A percentile compares a stretch with the other conserved stretches of the same genome.
These are phyloP conservation scores for Agaricus blazei DNA, from an alignment of 768 basidiomycete species.

Conservation along the genomic window DNA sequence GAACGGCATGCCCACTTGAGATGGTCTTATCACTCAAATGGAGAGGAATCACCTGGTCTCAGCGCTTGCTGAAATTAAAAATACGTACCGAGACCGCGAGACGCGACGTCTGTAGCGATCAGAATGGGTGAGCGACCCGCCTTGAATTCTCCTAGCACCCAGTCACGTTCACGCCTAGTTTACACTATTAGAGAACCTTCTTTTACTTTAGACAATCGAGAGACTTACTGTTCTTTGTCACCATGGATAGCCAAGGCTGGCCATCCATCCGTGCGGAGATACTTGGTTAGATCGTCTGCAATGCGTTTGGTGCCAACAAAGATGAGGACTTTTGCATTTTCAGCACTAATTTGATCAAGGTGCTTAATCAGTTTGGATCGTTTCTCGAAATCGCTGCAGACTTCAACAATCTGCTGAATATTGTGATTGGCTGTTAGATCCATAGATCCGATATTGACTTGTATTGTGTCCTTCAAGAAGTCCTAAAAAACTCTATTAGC, in stretches of 20 bases:
- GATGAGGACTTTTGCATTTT: conserved; percentile 98
- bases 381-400: conserved; percentile 97
- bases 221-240: conserved; percentile 92
- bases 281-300: conserved; percentile 98
- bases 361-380: conserved; percentile 94
- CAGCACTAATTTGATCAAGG: conserved; percentile 91
- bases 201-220: neutral
- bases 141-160: conserved; percentile 98
- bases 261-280: conserved; percentile 97
- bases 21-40: conserved; percentile 14
- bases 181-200: neutral
- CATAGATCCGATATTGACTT: conserved; percentile 99
- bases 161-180: conserved; percentile 90
- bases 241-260: conserved; percentile 99
- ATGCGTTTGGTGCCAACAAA: conserved; percentile 98
- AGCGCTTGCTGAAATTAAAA: conserved; percentile 43
- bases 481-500: conserved; percentile 45
- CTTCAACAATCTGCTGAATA: conserved; percentile 92
- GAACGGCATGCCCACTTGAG: conserved; percentile 9
- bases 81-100: conserved; percentile 98
- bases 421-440: conserved; percentile 98
- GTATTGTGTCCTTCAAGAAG: conserved; percentile 94
- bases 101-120: conserved; percentile 98
- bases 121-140: conserved; percentile 95
- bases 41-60: conserved; percentile 21